Evolutionary conservation across 106 monocot species (phyloP), one percentile per base, ranked within the genome.

Genomic region (Xerophyta viscosa): DNA sequence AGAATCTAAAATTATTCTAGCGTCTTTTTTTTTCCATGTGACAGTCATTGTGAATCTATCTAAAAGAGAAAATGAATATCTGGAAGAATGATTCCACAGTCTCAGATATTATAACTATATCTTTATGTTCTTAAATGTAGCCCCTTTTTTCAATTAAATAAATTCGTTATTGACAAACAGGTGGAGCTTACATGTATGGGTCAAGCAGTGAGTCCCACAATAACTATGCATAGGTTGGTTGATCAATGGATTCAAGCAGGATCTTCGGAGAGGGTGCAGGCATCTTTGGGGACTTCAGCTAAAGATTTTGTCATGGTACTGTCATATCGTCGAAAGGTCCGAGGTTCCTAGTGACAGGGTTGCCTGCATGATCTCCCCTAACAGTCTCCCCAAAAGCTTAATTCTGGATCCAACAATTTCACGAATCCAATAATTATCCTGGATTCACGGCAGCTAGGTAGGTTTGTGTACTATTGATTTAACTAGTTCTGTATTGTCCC

Each of bases 231-330:
- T 15, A 43, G 29, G 24, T 58, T 58, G 24, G 27, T 58, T 0
- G 58, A 58, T 27, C 17, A 17, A 8, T 58, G 58, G 58, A 26
- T 25, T 26, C 41, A 26, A 13, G 8, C 42, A 17, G 43, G n/a
- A 25, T 27, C 58, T 14, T 58, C 41, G 3, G 36, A 58, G 36
- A 31, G 20, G 41, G 25, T 42, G 10, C 43, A 25, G 9, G 42
- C 43, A 41, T 17, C 24, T 8, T 24, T 58, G 17, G 58, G 58
- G 7, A 27, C 58, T 41, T 58, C 58, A 2, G 58, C 41, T 13
- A 58, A 42, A 14, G 58, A 58, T 42, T 41, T 58, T 13, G 23
- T 42, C 11, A 58, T 43, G 42, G 26, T n/a, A 3, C 42, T 58
- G 2, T 41, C 43, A 3, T 58, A 58, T 20, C 1, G 46, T 27